Evolutionary conservation across 139 green algal genomes (phyloP).

Genomic region (Tetraselmis striata): DNA sequence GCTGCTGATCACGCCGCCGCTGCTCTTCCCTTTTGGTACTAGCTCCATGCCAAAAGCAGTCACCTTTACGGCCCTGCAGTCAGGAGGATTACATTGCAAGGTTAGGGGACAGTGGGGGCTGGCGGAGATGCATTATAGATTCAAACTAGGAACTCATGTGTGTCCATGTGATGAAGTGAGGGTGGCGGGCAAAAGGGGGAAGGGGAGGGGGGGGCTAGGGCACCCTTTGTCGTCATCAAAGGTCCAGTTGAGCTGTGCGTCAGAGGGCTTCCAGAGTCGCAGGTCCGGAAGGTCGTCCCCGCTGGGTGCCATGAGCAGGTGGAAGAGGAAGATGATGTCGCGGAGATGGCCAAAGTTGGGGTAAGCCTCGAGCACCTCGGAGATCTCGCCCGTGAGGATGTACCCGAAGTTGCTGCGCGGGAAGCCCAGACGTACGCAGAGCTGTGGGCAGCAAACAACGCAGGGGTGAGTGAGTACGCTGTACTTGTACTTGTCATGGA

Average conservation of each 20-base stretch:
- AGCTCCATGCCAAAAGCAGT: neutral
- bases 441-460: neutral
- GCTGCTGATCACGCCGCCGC: neutral
- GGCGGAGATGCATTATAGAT: too few relatives aligned
- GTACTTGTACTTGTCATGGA: neutral
- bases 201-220: neutral
- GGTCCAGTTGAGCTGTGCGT: conserved; percentile 12
- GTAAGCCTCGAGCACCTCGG: conserved; percentile 16
- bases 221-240: neutral
- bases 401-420: conserved; percentile 5
- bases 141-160: too few relatives aligned
- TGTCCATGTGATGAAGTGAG: too few relatives aligned
- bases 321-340: conserved; percentile 26
- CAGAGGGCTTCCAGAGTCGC: conserved; percentile 6
- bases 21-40: conserved; percentile 1
- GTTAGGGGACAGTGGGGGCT: too few relatives aligned
- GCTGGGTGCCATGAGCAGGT: conserved; percentile 18
- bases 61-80: conserved; percentile 4
- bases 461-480: neutral
- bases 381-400: conserved; percentile 13
- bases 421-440: conserved; percentile 9
- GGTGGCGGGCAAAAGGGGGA: too few relatives aligned
- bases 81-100: too few relatives aligned
- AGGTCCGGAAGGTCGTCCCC: conserved; percentile 11
- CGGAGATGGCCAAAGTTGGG: conserved; percentile 11